Evolutionary conservation across 345 rosid species (phyloP).

Genomic region (Barbarea vulgaris): DNA sequence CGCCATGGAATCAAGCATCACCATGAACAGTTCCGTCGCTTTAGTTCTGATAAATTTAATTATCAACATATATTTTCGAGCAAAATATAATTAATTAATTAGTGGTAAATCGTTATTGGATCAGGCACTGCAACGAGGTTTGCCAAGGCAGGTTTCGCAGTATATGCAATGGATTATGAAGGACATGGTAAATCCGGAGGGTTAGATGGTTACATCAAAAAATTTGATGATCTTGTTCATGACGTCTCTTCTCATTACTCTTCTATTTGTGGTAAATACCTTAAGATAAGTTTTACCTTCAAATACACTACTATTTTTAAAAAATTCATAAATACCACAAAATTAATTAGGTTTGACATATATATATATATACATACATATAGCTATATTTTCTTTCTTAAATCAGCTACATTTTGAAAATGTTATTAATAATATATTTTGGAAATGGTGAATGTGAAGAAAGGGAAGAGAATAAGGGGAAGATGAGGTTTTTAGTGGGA

Average conservation of each 20-base stretch:
- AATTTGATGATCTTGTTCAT: slow-evolving; percentile 56
- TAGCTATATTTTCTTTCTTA: background rate
- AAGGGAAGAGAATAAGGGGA: slow-evolving; percentile 55
- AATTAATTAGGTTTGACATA: background rate
- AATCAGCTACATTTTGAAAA: background rate
- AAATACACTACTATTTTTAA: background rate
- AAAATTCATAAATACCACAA: background rate
- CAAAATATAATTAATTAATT: background rate
- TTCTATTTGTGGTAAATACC: slow-evolving; percentile 52
- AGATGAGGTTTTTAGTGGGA: slow-evolving; percentile 70
- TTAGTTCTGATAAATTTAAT: slow-evolving; percentile 6
- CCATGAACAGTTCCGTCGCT: slow-evolving; percentile 69
- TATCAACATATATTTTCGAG: background rate
- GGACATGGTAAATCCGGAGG: slow-evolving; percentile 91
- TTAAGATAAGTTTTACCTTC: background rate
- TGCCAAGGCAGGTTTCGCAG: slow-evolving; percentile 61
- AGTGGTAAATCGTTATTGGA: background rate
- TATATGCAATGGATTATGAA: slow-evolving; percentile 81
- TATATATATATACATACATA: too few species aligned
- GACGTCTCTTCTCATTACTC: slow-evolving; percentile 62
- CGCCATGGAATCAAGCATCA: slow-evolving; percentile 90
- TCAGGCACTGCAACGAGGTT: slow-evolving; percentile 72
- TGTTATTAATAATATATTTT: background rate
- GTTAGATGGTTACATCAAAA: slow-evolving; percentile 47
- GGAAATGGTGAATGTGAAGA: slow-evolving; percentile 40